phyloP scores from a whole-genome alignment of 2,329 filamentous ascomycete genomes.

The Pseudopithomyces chartarum region DNA sequence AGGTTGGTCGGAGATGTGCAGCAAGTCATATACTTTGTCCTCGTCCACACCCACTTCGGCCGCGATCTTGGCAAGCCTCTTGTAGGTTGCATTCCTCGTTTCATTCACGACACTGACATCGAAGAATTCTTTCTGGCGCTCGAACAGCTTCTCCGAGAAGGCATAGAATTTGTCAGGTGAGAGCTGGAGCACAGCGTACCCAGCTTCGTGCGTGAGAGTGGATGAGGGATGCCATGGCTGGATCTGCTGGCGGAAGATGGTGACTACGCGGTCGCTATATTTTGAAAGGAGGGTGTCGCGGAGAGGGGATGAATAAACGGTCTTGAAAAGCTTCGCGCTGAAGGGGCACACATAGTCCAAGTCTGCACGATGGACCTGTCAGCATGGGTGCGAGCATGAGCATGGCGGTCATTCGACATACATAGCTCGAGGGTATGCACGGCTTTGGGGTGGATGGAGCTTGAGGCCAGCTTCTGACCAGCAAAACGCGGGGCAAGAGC shows the following conservation, averaged over 20 bases:
- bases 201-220: conserved; percentile 75
- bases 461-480: conserved; percentile 68
- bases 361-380: conserved; percentile 50
- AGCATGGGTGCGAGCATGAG: neutral
- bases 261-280: conserved; percentile 65
- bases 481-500: conserved; percentile 78
- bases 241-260: conserved; percentile 89
- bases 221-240: conserved; percentile 93
- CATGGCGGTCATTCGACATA: conserved; percentile 27
- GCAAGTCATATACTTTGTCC: conserved; percentile 68
- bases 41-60: conserved; percentile 71
- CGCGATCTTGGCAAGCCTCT: conserved; percentile 76
- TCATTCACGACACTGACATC: conserved; percentile 85
- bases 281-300: conserved; percentile 68
- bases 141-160: conserved; percentile 73
- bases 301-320: conserved; percentile 67
- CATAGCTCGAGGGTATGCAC: conserved; percentile 61
- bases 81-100: conserved; percentile 82
- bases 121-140: conserved; percentile 77
- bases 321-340: conserved; percentile 76
- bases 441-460: conserved; percentile 47
- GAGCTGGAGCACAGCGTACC: conserved; percentile 74
- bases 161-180: conserved; percentile 77
- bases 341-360: conserved; percentile 92
- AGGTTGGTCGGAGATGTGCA: conserved; percentile 72